phyloP scores from a whole-genome alignment of 1,284 basidiomycete species.

The Macrocystidia cucumis region DNA sequence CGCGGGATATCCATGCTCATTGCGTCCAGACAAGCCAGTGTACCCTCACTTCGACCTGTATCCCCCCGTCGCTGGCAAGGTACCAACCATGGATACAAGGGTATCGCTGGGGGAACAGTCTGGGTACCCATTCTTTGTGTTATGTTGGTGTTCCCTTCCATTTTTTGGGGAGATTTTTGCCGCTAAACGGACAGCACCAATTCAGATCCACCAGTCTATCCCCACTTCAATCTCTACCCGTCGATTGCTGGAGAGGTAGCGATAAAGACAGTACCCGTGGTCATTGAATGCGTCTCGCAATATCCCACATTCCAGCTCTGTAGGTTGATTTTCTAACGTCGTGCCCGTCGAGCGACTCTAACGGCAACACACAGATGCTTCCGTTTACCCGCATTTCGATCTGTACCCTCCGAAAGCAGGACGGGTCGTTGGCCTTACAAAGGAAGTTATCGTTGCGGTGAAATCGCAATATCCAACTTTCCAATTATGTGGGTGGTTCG shows the following conservation, averaged over 20 bases:
- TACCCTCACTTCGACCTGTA: slow-evolving; percentile 26
- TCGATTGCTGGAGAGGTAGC: background rate
- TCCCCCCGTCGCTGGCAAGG: slow-evolving; percentile 12
- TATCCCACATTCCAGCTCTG: background rate
- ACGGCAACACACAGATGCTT: slow-evolving; percentile 22
- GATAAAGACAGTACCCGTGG: too few species aligned
- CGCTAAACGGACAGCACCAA: too few species aligned
- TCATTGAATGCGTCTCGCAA: background rate
- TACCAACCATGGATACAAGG: too few species aligned
- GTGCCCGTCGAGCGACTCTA: background rate
- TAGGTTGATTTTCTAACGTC: background rate
- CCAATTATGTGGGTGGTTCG: slow-evolving; percentile 13
- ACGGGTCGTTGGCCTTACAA: slow-evolving; percentile 6
- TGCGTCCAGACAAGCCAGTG: background rate
- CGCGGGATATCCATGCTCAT: too few species aligned
- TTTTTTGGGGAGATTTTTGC: too few species aligned
- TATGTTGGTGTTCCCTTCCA: too few species aligned
- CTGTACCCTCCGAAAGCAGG: slow-evolving; percentile 27
- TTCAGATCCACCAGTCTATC: background rate
- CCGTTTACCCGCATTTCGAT: slow-evolving; percentile 36
- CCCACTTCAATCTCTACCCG: background rate
- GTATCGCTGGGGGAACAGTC: too few species aligned
- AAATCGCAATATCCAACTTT: slow-evolving; percentile 14
- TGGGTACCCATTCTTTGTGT: too few species aligned
- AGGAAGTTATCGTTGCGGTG: slow-evolving; percentile 5